Conservation (phyloP, 345 rosid species). For the Cochlearia excelsa region DNA sequence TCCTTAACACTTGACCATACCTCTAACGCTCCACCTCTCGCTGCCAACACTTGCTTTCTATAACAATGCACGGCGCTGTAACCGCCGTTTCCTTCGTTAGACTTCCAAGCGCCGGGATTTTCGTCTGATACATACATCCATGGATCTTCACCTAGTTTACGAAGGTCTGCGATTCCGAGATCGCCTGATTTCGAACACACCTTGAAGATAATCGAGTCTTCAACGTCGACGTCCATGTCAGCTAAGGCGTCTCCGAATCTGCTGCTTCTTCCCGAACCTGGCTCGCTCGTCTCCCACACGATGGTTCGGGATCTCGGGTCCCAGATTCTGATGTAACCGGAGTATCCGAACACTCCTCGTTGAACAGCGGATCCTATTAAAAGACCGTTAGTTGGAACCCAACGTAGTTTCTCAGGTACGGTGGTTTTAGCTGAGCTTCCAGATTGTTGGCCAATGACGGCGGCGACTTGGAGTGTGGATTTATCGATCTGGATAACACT, state of each 20-base stretch:
- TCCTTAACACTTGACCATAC: constrained; percentile 69
- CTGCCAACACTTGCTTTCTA: constrained; percentile 69
- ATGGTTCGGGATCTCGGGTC: constrained; percentile 62
- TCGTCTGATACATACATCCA: constrained; percentile 69
- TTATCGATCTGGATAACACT: constrained; percentile 65
- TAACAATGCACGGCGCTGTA: constrained; percentile 58
- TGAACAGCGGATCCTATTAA: constrained; percentile 55
- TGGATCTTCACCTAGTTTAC: constrained; percentile 76
- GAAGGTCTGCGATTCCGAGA: constrained; percentile 77
- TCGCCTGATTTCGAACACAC: constrained; percentile 89
- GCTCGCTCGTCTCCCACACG: constrained; percentile 90
- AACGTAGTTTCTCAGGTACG: constrained; percentile 64
- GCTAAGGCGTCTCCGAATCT: constrained; percentile 87
- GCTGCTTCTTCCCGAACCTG: constrained; percentile 88
- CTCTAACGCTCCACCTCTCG: constrained; percentile 68
- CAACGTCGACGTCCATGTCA: constrained; percentile 64
- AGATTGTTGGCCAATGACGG: constrained; percentile 60
- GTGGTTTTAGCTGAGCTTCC: constrained; percentile 62
- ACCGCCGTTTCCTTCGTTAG: constrained; percentile 22
- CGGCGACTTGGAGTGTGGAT: constrained; percentile 62
- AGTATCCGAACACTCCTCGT: constrained; percentile 74
- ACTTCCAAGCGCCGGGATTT: constrained; percentile 49
- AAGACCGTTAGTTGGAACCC: constrained; percentile 52
- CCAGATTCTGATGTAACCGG: constrained; percentile 85
- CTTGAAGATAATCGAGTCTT: constrained; percentile 54